Base-by-base conservation (phyloP, 768 basidiomycete genomes). In the Chiua virens region DNA sequence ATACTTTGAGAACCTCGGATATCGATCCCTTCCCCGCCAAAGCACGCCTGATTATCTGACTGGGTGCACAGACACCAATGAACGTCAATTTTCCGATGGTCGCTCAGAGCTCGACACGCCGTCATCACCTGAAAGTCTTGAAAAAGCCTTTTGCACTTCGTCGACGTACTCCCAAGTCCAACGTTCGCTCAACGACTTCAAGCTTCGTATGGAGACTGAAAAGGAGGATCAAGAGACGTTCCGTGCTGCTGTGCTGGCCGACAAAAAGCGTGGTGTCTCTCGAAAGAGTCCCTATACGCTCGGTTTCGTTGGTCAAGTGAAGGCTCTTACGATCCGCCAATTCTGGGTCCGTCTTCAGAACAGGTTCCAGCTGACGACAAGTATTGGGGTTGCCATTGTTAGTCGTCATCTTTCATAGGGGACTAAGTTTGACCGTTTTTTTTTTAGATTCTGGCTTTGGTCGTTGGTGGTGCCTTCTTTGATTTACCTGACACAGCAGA, bases 1-100 rank as follows among this genome's bases (percentile, higher is more conserved):
- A 2, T 95, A 95, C 71, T 93, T 97, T 59, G 80, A 89, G 57
- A 67, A 69, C 27, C 71, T 92, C 38, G 90, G 92, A 17, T 91
- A 83, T 69, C 79, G 80, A 34, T 54, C 87, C 18, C 81, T 89
- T 22, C 86, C 88, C 48, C 84, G 91, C 35, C 92, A 94, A 68
- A 90, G 83, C 57, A 89, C 88, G 14, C 83, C 91, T 10, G 92
- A 94, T 65, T 94, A 89, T 67, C 78, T 94, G 20, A 89, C 89
- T 20, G 86, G 86, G 7, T 87, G 85, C 68, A 88, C 93, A 3
- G 89, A 91, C 61, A 80, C 85, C 0, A 90, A 92, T 59, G 92
- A 96, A 71, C 87, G 92, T 22, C 86, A 85, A 63, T 86, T 88
- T 58, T 80, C 83, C 1, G 71, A 79, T 3, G 89, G 85, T 6